These are phyloP conservation scores for Grosmannia serpens DNA, from an alignment of 2,329 filamentous ascomycete species.

Conservation along the genomic window DNA sequence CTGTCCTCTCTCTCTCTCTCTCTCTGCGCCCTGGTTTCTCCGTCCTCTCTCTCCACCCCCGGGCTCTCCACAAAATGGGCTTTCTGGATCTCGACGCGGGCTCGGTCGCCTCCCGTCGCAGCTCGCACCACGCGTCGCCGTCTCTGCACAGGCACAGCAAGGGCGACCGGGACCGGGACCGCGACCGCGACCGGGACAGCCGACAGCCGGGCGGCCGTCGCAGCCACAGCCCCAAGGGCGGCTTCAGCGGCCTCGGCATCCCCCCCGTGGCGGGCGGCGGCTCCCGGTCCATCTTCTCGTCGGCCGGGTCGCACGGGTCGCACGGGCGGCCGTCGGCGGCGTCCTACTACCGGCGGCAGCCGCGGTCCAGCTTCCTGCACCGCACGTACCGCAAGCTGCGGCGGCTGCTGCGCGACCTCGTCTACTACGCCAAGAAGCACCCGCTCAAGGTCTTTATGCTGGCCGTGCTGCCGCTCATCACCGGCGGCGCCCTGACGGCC, in stretches of 20 bases:
- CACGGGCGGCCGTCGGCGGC: slow-evolving; percentile 13
- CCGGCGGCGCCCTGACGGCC: slow-evolving; percentile 68
- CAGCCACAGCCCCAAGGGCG: not conserved
- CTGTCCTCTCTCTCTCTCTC: not conserved
- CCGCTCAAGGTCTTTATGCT: slow-evolving; percentile 80
- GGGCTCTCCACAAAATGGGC: slow-evolving; percentile 16
- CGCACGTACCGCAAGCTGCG: slow-evolving; percentile 65
- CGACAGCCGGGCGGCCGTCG: slow-evolving; percentile 16
- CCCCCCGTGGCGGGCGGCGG: slow-evolving; percentile 33
- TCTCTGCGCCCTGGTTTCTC: not conserved
- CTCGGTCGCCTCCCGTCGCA: slow-evolving; percentile 18
- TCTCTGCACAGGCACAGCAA: not conserved
- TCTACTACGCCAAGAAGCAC: slow-evolving; percentile 70
- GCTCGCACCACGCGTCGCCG: slow-evolving; percentile 12
- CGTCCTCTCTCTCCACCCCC: not conserved
- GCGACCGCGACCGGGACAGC: not conserved
- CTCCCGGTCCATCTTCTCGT: slow-evolving; percentile 34
- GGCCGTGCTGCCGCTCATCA: slow-evolving; percentile 78
- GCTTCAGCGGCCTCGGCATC: slow-evolving; percentile 24
- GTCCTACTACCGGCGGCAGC: slow-evolving; percentile 68
- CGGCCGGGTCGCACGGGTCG: slow-evolving; percentile 5
- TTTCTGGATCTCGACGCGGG: slow-evolving; percentile 21
- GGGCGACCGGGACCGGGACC: not conserved
- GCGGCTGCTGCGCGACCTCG: slow-evolving; percentile 67
- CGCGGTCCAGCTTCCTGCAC: slow-evolving; percentile 66